Conservation (phyloP, 1,139 yeast genomes). For the Yamadazyma kanchanaburiensis region DNA sequence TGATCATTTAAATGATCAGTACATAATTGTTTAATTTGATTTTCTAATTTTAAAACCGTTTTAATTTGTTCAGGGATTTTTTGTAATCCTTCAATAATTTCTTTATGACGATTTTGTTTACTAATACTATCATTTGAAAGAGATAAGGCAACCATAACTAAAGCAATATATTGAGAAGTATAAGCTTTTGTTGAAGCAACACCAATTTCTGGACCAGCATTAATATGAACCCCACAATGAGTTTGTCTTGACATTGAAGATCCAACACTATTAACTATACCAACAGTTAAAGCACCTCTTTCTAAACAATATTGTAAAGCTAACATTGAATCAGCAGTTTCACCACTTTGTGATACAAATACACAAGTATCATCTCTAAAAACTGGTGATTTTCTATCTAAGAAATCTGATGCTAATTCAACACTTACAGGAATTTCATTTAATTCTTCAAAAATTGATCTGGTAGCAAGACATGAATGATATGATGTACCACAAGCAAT, state of each 20-base stretch:
- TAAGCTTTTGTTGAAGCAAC: conserved; percentile 99
- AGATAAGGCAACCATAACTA: conserved; percentile 94
- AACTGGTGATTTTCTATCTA: conserved; percentile 93
- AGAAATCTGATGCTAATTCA: conserved; percentile 95
- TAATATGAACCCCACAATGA: conserved; percentile 98
- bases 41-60: conserved; percentile 70
- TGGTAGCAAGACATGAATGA: conserved; percentile 95
- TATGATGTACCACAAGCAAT: conserved; percentile 99
- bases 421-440: conserved; percentile 96
- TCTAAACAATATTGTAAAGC: conserved; percentile 95
- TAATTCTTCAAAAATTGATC: conserved; percentile 94
- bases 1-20: conserved; percentile 68
- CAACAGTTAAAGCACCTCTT: conserved; percentile 96
- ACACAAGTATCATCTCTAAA: conserved; percentile 98
- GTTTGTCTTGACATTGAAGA: conserved; percentile 94
- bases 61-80: conserved; percentile 83
- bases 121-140: conserved; percentile 90
- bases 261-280: conserved; percentile 92
- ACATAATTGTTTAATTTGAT: conserved; percentile 73
- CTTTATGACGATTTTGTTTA: conserved; percentile 68
- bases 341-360: conserved; percentile 98
- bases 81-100: conserved; percentile 83
- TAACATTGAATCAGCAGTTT: conserved; percentile 97
- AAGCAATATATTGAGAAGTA: conserved; percentile 96
- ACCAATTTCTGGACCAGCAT: conserved; percentile 99